Evolutionary conservation across 75 land plant species (phyloP), one percentile per base, ranked within the genome.

Genomic region (Pseudotsuga menziesii): DNA sequence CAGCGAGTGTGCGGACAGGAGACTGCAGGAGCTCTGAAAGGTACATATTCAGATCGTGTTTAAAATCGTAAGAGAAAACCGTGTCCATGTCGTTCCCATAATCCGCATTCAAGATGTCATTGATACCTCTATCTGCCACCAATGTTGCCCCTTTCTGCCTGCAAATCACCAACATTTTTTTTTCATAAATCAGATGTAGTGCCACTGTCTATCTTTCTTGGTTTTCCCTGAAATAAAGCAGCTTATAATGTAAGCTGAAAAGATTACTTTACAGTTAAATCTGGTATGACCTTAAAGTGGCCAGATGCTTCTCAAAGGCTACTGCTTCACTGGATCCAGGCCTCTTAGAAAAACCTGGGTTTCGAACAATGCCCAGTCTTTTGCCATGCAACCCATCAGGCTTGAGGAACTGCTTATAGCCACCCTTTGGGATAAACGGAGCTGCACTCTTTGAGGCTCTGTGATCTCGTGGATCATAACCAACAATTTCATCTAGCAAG

Each of bases 1-100:
- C 93, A 15, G 80, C 91, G 6, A 91, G 82, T 19, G 84, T 79
- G 41, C 88, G 72, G 13, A 91, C 91, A 15, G 88, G 79, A 44
- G 90, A 88, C 12, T 26, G n/a, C n/a, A 62, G 7, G 0, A 91
- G 80, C 52, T 86, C 80, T 27, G 75, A 32, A 17, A 91, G 58
- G 75, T 91, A 88, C 0, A 35, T 56, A 76, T 84, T 81, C 52
- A 91, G 29, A 1, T 80, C 56, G 3, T 78, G 63, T 78, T 89
- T 91, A 72, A 91, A 91, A 39, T 88, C 92, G 55, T 79, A 80
- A 23, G 58, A 27, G 35, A 81, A 39, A 2, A 81, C 83, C 1
- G 60, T 57, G 2, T 9, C 12, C 6, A 14, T 1, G 29, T 80
- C 82, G 1, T 78, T 84, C 71, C 75, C 63, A 52, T 54, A 13